These are phyloP conservation scores for Pythium pyrilobum DNA, from an alignment of 352 stramenopile species.

Conservation along the genomic window DNA sequence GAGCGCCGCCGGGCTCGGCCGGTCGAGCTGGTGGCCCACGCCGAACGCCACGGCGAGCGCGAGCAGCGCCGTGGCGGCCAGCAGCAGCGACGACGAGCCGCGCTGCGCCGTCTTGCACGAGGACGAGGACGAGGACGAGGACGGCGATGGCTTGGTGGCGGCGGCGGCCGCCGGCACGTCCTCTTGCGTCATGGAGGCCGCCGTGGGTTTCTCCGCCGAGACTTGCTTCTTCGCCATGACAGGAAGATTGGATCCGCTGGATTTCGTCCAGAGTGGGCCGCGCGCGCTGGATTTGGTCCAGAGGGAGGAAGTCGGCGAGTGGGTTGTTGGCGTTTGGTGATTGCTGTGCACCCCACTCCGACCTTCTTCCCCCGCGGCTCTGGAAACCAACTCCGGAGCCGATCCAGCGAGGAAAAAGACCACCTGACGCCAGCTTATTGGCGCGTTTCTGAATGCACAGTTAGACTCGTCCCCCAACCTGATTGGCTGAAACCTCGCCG, in stretches of 20 bases:
- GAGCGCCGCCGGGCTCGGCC: constrained; percentile 2
- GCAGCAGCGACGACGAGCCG: not conserved
- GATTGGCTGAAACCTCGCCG: constrained; percentile 4
- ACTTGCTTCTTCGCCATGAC: constrained; percentile 19
- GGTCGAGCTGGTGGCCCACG: constrained; percentile 21
- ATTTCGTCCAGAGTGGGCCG: not conserved
- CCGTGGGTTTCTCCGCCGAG: constrained; percentile 3
- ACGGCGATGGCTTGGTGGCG: too few relatives aligned
- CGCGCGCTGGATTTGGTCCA: constrained; percentile 1
- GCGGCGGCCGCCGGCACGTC: not conserved
- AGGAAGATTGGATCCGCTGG: not conserved
- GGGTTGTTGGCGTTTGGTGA: too few relatives aligned
- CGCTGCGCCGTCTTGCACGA: not conserved
- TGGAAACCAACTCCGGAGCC: not conserved
- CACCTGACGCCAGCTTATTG: constrained; percentile 10
- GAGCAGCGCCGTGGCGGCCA: constrained; percentile 8
- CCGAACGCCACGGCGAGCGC: constrained; percentile 15
- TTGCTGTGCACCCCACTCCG: not conserved
- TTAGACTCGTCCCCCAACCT: not conserved
- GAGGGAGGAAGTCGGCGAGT: constrained; percentile 7
- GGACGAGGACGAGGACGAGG: not conserved
- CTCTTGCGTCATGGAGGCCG: not conserved
- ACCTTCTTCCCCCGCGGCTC: too few relatives aligned
- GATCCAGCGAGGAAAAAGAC: not conserved
- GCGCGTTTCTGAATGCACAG: constrained; percentile 14